phyloP scores from a whole-genome alignment of 768 basidiomycete genomes.

The Mycena alexandri region DNA sequence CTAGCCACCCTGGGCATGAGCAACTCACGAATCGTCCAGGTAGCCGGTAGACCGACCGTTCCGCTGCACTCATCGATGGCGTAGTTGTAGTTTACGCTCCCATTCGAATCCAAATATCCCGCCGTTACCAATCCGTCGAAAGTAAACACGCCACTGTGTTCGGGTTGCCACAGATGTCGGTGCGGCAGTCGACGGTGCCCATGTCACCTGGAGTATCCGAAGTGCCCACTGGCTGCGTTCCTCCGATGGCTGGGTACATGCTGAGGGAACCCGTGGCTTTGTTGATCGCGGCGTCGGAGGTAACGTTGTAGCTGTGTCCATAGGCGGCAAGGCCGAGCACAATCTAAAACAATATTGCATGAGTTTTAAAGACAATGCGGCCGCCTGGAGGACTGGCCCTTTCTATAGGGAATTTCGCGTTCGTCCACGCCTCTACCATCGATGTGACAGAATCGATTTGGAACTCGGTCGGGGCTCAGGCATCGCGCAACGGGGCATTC shows the following conservation, averaged over 20 bases:
- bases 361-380: not conserved
- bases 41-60: conserved; percentile 54
- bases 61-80: conserved; percentile 75
- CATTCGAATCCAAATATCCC: conserved; percentile 65
- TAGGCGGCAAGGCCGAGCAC: conserved; percentile 89
- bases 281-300: conserved; percentile 50
- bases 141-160: conserved; percentile 66
- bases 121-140: conserved; percentile 71
- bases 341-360: conserved; percentile 55
- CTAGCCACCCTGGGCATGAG: no score
- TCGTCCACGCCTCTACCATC: conserved; percentile 78
- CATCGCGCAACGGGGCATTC: conserved; percentile 85
- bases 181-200: no score
- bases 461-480: conserved; percentile 68
- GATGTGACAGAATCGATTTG: conserved; percentile 76
- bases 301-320: conserved; percentile 78
- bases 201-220: conserved; percentile 63
- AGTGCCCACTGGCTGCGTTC: conserved; percentile 61
- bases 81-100: conserved; percentile 59
- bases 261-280: conserved; percentile 49
- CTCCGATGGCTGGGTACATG: conserved; percentile 56
- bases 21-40: no score
- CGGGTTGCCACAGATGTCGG: conserved; percentile 68
- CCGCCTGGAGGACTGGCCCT: conserved; percentile 25
- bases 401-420: conserved; percentile 81